Evolutionary conservation across 345 rosid species (phyloP).

Genomic region (Pistacia integerrima): DNA sequence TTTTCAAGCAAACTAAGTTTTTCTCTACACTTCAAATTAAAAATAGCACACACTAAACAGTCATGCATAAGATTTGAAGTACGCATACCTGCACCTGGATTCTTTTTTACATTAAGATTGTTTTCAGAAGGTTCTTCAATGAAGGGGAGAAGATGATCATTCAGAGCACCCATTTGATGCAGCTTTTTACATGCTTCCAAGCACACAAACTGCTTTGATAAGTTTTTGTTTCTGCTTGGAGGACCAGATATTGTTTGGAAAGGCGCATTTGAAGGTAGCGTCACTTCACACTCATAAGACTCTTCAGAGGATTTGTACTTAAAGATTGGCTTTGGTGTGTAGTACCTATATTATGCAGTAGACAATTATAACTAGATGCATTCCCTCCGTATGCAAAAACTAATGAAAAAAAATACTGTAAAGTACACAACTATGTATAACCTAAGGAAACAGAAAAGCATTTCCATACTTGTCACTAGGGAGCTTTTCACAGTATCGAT

Average conservation of each 20-base stretch:
- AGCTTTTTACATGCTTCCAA: constrained; percentile 76
- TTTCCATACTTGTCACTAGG: constrained; percentile 52
- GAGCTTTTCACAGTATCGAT: constrained; percentile 60
- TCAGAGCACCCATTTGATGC: constrained; percentile 56
- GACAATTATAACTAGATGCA: constrained; percentile 9
- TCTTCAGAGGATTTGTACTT: constrained; percentile 33
- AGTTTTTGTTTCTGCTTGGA: constrained; percentile 43
- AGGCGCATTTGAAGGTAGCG: constrained; percentile 56
- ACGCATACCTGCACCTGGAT: constrained; percentile 62
- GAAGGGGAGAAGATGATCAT: constrained; percentile 53
- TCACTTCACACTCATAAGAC: constrained; percentile 43
- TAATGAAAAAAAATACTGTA: neutral
- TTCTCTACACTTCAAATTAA: neutral
- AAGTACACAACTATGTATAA: neutral
- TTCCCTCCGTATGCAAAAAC: constrained; percentile 3
- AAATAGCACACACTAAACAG: neutral
- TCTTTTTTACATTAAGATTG: constrained; percentile 30
- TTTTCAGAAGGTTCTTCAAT: constrained; percentile 35
- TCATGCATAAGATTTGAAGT: neutral
- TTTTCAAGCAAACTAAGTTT: neutral
- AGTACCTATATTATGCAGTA: constrained; percentile 41
- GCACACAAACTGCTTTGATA: constrained; percentile 68
- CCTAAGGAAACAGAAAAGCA: neutral
- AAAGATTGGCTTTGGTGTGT: constrained; percentile 50
- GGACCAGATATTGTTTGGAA: constrained; percentile 61